These are phyloP conservation scores for Lotus japonicus DNA, from an alignment of 306 rosid species.

Conservation along the genomic window DNA sequence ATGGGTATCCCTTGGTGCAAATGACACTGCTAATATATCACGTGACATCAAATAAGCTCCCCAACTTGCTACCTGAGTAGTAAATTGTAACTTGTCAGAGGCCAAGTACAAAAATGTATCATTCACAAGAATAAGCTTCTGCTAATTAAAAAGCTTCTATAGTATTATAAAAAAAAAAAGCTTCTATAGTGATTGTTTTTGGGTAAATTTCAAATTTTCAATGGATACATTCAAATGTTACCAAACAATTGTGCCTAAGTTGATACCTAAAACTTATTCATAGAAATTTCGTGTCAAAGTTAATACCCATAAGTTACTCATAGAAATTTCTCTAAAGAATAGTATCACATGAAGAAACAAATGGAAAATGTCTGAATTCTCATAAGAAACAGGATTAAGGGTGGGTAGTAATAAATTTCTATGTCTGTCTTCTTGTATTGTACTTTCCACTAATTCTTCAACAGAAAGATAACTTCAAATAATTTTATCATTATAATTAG, in stretches of 20 bases:
- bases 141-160: background rate
- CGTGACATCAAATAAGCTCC: slow-evolving; percentile 88
- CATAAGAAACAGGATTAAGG: no score
- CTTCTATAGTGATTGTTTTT: no score
- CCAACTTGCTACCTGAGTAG: slow-evolving; percentile 88
- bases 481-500: background rate
- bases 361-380: no score
- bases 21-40: slow-evolving; percentile 73
- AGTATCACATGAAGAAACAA: no score
- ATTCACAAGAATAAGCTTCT: background rate
- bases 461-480: background rate
- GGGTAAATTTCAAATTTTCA: background rate
- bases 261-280: no score
- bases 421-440: no score
- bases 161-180: no score
- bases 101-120: background rate
- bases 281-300: no score
- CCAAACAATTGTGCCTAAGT: no score
- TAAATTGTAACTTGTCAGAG: background rate
- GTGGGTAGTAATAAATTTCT: no score
- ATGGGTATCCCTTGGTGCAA: slow-evolving; percentile 96
- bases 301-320: no score
- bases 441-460: slow-evolving; percentile 10
- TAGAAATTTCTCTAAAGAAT: no score
- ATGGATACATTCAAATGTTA: background rate